phyloP scores from a whole-genome alignment of 192 early-diverging fungal species.

The Podila epicladia region DNA sequence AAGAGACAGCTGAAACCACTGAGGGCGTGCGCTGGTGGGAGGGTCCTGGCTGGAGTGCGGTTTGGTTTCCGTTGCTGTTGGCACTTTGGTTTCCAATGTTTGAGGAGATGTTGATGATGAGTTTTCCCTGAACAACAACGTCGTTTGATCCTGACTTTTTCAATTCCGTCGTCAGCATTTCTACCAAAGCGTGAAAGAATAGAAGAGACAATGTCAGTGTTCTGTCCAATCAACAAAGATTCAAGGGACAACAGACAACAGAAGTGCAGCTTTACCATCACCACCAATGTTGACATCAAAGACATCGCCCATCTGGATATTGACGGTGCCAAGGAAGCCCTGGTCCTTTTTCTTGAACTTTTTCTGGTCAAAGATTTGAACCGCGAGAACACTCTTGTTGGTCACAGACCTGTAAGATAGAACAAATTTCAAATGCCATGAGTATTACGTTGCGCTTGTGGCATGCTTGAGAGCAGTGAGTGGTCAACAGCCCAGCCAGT shows the following conservation, averaged over 20 bases:
- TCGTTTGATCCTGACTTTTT: slow-evolving; percentile 84
- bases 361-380: slow-evolving; percentile 97
- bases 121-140: slow-evolving; percentile 79
- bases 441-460: too few relatives aligned
- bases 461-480: too few relatives aligned
- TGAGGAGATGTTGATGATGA: slow-evolving; percentile 77
- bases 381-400: slow-evolving; percentile 81
- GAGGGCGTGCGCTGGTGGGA: slow-evolving; percentile 43
- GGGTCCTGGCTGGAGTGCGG: slow-evolving; percentile 14
- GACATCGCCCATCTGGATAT: slow-evolving; percentile 83
- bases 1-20: slow-evolving; percentile 23
- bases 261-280: slow-evolving; percentile 56
- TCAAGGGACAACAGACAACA: background rate
- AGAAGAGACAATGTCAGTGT: background rate
- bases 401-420: slow-evolving; percentile 62
- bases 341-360: slow-evolving; percentile 93
- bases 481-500: too few relatives aligned
- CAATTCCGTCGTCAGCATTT: slow-evolving; percentile 88
- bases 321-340: slow-evolving; percentile 92
- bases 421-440: background rate
- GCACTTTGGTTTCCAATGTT: slow-evolving; percentile 32
- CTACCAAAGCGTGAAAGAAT: slow-evolving; percentile 33
- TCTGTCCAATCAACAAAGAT: background rate
- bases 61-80: background rate
- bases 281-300: slow-evolving; percentile 81